Base-by-base conservation (phyloP, 768 basidiomycete species). In the Rhodotorula diobovata region DNA sequence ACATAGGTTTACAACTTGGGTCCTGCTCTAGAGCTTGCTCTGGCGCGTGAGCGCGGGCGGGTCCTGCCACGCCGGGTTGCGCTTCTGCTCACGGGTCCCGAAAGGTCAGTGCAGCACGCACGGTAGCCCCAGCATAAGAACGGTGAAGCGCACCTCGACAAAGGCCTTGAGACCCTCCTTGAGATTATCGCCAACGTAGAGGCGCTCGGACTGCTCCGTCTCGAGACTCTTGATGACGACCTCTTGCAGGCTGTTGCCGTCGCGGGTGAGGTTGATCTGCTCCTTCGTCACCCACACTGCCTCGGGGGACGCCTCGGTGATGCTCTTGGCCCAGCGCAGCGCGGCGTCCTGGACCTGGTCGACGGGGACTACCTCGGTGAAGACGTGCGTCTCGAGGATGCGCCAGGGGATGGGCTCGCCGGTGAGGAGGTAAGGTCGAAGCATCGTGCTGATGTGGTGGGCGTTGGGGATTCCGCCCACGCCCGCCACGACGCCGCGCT, bases 241-340 rank as follows among this genome's bases (percentile, higher is more conserved):
- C 23, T 86, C 83, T 34, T 86, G 84, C 54, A 86, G 80, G 51
- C 84, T 83, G n/a, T 83, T 82, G 53, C 83, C 81, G 70, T 87
- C 84, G 3, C 85, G 78, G 15, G 79, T 81, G 6, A 88, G 79
- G 25, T 89, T 63, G 16, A 93, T 81, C 1, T 84, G 88, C n/a
- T 84, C 82, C 79, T 92, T 93, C 6, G 90, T 88, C 57, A 85
- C 84, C 74, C 89, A 88, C 2, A 92, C 87, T 0, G 90, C 84
- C 78, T 92, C 91, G 0, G 91, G 91, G 2, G 89, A 90, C 75
- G 89, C 89, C 34, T 78, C 77, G 25, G 80, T 80, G 71, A 92
- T 87, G 64, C 84, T 81, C 63, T 83, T 80, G 6, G 91, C 90
- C 66, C 86, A 79, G 8, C 82, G 80, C 39, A 92, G 79, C 5